phyloP scores from a whole-genome alignment of 306 rosid genomes.

The Oemleria cerasiformis region DNA sequence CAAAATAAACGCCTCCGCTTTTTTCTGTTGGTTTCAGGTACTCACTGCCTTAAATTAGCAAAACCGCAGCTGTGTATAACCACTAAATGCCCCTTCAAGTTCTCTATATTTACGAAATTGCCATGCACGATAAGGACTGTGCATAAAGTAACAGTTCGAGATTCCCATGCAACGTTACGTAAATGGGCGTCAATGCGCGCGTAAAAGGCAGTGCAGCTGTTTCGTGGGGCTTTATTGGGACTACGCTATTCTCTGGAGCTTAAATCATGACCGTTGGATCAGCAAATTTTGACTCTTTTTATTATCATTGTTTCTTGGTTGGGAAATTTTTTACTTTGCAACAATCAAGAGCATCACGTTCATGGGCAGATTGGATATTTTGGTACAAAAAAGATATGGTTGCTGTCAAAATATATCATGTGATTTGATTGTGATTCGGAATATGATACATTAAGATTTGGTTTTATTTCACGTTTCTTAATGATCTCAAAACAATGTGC shows the following conservation, averaged over 20 bases:
- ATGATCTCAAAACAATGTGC: too few relatives aligned
- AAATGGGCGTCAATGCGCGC: not conserved
- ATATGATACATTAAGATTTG: too few relatives aligned
- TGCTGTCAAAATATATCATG: too few relatives aligned
- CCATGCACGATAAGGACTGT: conserved; percentile 14
- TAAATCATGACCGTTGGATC: not conserved
- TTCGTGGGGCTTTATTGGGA: not conserved
- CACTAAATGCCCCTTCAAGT: not conserved
- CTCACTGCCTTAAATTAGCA: conserved; percentile 14
- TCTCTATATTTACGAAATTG: conserved; percentile 25
- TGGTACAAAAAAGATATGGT: too few relatives aligned
- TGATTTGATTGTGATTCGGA: too few relatives aligned
- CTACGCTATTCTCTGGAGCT: not conserved
- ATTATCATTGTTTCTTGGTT: too few relatives aligned
- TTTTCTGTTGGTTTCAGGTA: not conserved
- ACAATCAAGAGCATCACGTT: not conserved
- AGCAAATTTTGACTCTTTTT: not conserved
- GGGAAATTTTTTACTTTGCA: not conserved
- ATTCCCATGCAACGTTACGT: conserved; percentile 22
- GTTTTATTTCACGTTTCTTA: too few relatives aligned
- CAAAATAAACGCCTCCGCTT: not conserved
- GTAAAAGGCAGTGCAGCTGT: not conserved
- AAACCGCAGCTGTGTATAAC: not conserved
- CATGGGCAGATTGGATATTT: not conserved
- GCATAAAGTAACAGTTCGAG: not conserved